phyloP scores from a whole-genome alignment of 441 rosid species.

The Pelargonium australe region DNA sequence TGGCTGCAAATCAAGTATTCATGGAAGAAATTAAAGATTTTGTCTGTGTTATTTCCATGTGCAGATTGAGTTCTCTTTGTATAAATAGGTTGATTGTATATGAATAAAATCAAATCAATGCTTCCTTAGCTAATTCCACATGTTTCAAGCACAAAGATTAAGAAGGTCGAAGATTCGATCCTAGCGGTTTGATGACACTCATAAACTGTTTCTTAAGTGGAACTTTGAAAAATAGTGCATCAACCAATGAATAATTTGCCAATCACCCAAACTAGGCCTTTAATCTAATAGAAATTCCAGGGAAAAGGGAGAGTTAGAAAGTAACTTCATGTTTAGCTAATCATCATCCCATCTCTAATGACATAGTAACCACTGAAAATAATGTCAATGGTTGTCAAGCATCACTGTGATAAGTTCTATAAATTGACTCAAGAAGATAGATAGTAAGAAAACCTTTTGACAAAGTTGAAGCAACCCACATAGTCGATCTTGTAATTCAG shows the following conservation, averaged over 20 bases:
- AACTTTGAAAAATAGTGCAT: not conserved
- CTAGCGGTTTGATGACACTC: too few relatives aligned
- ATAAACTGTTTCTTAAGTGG: too few relatives aligned
- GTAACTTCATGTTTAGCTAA: not conserved
- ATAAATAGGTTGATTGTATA: too few relatives aligned
- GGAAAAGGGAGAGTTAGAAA: not conserved
- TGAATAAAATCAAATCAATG: too few relatives aligned
- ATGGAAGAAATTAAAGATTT: too few relatives aligned
- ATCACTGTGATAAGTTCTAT: not conserved
- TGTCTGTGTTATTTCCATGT: too few relatives aligned
- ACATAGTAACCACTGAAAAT: not conserved
- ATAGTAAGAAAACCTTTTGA: constrained; percentile 42
- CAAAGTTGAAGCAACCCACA: constrained; percentile 52
- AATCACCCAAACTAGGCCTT: not conserved
- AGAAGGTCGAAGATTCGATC: too few relatives aligned
- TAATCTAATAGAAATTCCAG: not conserved
- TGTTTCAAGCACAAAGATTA: too few relatives aligned
- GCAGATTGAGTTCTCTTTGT: too few relatives aligned
- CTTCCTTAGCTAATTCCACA: too few relatives aligned
- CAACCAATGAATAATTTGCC: not conserved
- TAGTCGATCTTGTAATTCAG: constrained; percentile 64
- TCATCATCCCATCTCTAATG: not conserved
- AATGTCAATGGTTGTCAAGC: not conserved
- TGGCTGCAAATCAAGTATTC: too few relatives aligned
- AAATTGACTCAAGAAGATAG: not conserved